phyloP scores from a whole-genome alignment of 345 rosid species.

The Durio zibethinus region DNA sequence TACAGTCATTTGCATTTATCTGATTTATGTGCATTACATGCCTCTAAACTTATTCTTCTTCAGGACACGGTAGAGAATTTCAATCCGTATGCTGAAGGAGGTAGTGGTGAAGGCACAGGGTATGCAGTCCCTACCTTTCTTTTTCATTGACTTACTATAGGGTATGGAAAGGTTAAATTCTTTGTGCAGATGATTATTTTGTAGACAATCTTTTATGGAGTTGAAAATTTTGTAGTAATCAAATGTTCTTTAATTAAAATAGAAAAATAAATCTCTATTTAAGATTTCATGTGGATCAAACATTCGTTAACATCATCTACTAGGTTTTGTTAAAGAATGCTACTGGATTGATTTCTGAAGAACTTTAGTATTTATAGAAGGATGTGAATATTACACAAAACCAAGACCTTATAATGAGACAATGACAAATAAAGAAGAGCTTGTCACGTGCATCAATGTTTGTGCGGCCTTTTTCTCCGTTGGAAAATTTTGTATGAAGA shows the following conservation, averaged over 20 bases:
- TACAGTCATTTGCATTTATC: neutral
- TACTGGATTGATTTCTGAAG: neutral
- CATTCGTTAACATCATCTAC: neutral
- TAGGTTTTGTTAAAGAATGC: neutral
- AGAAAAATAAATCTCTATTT: neutral
- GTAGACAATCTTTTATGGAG: neutral
- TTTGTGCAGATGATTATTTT: neutral
- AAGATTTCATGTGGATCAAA: neutral
- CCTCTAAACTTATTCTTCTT: neutral
- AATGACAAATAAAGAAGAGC: neutral
- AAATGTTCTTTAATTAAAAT: neutral
- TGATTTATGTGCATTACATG: neutral
- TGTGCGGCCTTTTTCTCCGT: neutral
- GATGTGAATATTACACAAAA: neutral
- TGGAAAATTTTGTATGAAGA: neutral
- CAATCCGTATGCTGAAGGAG: slow-evolving; percentile 66
- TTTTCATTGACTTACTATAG: neutral
- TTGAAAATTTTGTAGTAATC: neutral
- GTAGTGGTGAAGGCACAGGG: slow-evolving; percentile 83
- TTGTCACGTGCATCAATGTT: neutral
- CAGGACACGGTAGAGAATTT: slow-evolving; percentile 92
- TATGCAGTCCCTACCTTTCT: slow-evolving; percentile 31
- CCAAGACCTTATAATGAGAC: neutral
- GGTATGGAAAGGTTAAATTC: neutral
- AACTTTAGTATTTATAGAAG: neutral